Evolutionary conservation across 1,284 basidiomycete genomes (phyloP).

Genomic region (Paramarasmius palmivorus): DNA sequence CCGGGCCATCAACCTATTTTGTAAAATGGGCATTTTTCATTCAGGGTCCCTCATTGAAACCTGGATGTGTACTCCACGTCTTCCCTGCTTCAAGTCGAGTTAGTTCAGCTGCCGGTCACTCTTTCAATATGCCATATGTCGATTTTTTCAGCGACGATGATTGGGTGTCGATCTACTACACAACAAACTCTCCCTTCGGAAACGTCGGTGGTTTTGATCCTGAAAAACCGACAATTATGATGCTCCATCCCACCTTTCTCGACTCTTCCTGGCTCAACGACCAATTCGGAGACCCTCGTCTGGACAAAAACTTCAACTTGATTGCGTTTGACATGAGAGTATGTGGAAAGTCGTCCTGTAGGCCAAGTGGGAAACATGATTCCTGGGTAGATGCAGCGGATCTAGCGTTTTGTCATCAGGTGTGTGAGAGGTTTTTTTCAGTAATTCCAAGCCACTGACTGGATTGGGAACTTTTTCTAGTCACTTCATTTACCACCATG

Average conservation of each 20-base stretch:
- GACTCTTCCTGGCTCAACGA: constrained; percentile 67
- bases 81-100: constrained; percentile 14
- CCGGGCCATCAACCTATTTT: too few relatives aligned
- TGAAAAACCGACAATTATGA: constrained; percentile 60
- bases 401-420: constrained; percentile 64
- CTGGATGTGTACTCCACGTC: constrained; percentile 1
- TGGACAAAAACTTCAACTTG: constrained; percentile 59
- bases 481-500: constrained; percentile 61
- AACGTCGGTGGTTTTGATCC: constrained; percentile 68
- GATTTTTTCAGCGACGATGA: constrained; percentile 64
- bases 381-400: constrained; percentile 77
- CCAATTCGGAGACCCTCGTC: constrained; percentile 67
- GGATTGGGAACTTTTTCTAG: constrained; percentile 32
- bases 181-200: constrained; percentile 52
- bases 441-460: background rate
- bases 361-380: constrained; percentile 59
- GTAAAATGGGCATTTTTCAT: background rate
- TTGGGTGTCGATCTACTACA: constrained; percentile 71
- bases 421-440: constrained; percentile 29
- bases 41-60: constrained; percentile 7
- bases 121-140: constrained; percentile 62
- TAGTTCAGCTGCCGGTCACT: constrained; percentile 7
- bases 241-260: constrained; percentile 67
- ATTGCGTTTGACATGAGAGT: constrained; percentile 73
- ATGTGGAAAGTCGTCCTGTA: constrained; percentile 59